phyloP scores from a whole-genome alignment of 306 rosid genomes.

The Citrullus amarus region DNA sequence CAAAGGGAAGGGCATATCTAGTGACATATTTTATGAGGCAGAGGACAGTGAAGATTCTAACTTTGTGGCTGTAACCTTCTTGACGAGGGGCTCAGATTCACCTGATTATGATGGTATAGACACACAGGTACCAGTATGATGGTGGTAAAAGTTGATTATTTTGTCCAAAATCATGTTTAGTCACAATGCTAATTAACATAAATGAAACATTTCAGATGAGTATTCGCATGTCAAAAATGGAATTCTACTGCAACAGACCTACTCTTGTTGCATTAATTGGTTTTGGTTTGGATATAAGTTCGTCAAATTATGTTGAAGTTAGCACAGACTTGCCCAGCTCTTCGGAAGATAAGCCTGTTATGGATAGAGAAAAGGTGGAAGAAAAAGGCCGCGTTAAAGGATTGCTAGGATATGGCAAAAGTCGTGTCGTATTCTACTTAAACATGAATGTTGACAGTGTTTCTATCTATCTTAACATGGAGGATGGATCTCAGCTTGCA shows the following conservation, averaged over 20 bases:
- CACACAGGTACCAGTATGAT: conserved; percentile 51
- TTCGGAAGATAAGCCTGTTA: conserved; percentile 30
- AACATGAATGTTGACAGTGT: conserved; percentile 90
- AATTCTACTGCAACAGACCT: conserved; percentile 84
- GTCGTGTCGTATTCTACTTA: conserved; percentile 64
- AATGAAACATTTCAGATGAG: conserved; percentile 57
- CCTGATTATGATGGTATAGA: conserved; percentile 80
- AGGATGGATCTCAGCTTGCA: conserved; percentile 87
- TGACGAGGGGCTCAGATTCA: conserved; percentile 57
- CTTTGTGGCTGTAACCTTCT: conserved; percentile 60
- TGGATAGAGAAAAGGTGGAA: conserved; percentile 51
- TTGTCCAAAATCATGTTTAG: not conserved
- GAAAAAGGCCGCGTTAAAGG: conserved; percentile 67
- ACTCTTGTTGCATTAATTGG: conserved; percentile 80
- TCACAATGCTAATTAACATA: conserved; percentile 14
- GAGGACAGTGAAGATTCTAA: conserved; percentile 55
- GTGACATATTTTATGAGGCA: conserved; percentile 62
- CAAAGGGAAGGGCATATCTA: conserved; percentile 34
- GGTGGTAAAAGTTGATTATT: not conserved
- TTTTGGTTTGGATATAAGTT: conserved; percentile 68
- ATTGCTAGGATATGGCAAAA: conserved; percentile 79
- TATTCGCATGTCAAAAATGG: conserved; percentile 77
- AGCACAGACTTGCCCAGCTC: conserved; percentile 16
- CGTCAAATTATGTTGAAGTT: conserved; percentile 25
- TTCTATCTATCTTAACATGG: conserved; percentile 79